Evolutionary conservation across 2,329 filamentous ascomycete species (phyloP).

Genomic region (Mycosphaerelloides madeirae): DNA sequence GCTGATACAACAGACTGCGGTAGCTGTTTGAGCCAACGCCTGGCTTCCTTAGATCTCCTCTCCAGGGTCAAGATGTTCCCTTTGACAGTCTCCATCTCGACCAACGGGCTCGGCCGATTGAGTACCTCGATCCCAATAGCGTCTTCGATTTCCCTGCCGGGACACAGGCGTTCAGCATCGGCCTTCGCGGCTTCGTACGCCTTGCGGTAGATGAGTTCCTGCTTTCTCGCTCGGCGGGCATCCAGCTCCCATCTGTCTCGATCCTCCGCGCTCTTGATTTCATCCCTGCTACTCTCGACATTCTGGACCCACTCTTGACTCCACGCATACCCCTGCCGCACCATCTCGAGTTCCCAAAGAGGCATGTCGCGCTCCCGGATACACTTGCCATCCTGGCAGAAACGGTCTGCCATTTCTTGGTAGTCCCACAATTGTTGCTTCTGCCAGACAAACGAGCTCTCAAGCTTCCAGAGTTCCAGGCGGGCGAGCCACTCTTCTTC

Average conservation of each 20-base stretch:
- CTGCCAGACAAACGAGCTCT: neutral
- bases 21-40: too few relatives aligned
- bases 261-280: neutral
- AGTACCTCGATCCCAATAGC: neutral
- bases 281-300: neutral
- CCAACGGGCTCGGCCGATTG: too few relatives aligned
- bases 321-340: constrained; percentile 1
- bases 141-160: neutral
- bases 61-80: too few relatives aligned
- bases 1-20: too few relatives aligned
- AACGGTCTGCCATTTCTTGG: neutral
- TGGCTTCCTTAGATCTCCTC: too few relatives aligned
- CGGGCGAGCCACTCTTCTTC: constrained; percentile 16
- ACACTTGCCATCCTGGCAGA: constrained; percentile 7
- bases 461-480: constrained; percentile 7
- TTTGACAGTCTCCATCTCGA: too few relatives aligned
- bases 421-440: neutral
- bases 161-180: constrained; percentile 8
- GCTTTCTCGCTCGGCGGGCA: neutral
- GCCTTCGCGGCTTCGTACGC: constrained; percentile 6
- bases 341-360: constrained; percentile 10
- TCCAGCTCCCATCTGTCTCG: neutral
- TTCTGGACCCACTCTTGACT: neutral
- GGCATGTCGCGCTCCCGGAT: constrained; percentile 9
- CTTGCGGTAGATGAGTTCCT: neutral